These are phyloP conservation scores for Candida suzukii DNA, from an alignment of 805 yeast species.

Conservation along the genomic window DNA sequence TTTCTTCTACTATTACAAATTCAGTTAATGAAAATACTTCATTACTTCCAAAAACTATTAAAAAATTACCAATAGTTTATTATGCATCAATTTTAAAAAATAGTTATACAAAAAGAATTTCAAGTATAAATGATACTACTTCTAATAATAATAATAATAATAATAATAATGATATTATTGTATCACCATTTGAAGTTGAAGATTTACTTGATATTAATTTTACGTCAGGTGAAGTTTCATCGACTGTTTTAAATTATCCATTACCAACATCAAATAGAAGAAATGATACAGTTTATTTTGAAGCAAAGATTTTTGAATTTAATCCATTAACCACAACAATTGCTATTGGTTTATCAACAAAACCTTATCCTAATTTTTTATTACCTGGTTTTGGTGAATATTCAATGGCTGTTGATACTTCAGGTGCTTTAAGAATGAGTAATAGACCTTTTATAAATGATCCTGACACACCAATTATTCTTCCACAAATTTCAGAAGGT, in stretches of 20 bases:
- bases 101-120: conserved; percentile 1
- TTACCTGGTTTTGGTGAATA: conserved; percentile 68
- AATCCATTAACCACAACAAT: conserved; percentile 40
- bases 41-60: conserved; percentile 1
- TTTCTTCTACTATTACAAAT: background rate
- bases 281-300: conserved; percentile 59
- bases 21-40: background rate
- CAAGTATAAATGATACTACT: no score
- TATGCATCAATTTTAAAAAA: background rate
- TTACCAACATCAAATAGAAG: conserved; percentile 28
- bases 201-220: conserved; percentile 27
- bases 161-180: conserved; percentile 6
- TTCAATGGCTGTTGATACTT: conserved; percentile 67
- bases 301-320: conserved; percentile 42
- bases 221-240: conserved; percentile 12
- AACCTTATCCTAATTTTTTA: conserved; percentile 69
- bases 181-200: conserved; percentile 21
- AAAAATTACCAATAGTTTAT: background rate
- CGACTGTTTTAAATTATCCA: conserved; percentile 25
- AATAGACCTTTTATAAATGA: conserved; percentile 53
- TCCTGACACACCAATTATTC: conserved; percentile 33
- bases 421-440: conserved; percentile 56
- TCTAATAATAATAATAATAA: no score
- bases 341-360: conserved; percentile 61
- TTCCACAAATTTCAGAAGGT: conserved; percentile 45